Base-by-base conservation (phyloP, 208 protist genomes). In the Wallacemonas sp. region DNA sequence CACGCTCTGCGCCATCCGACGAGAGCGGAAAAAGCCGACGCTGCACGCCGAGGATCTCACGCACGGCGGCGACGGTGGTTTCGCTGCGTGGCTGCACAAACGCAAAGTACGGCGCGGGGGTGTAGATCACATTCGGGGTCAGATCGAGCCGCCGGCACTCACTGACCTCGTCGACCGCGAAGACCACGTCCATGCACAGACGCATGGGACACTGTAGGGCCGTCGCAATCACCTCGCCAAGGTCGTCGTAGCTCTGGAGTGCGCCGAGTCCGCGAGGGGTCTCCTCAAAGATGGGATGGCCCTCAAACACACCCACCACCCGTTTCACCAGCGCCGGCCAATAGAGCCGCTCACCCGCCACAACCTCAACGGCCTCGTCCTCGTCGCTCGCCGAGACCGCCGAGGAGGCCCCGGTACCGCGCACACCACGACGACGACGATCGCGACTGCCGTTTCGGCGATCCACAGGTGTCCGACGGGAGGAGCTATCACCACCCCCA, bases 261-360 rank as follows among this genome's bases (percentile, higher is more conserved):
- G 50, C 33, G 0, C 48, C 45, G 49, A 84, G 48, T 3, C 79
- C 78, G 14, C 38, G 67, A 22, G 67, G 70, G 32, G 74, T 65
- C 42, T 77, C 72, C 42, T 83, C 50, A 31, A 87, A 76, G 2
- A 80, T 29, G n/a, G 54, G 23, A 10, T 26, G n/a, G n/a, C 80
- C 74, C 57, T 74, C 69, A 64, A 87, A 80, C n/a, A 79, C 68
- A 26, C 81, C 81, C 3, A 76, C 49, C 4, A 82, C 69, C 23
- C 73, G 64, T 2, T 62, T 86, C 45, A 93, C 73, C 73, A 75
- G 74, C 16, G 87, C 87, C 10, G 87, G 87, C 87, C 87, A 93
- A 46, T 93, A 93, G 14, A 88, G 67, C 32, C 61, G 57, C 29
- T 72, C 41, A 4, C 72, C 71, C 16, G 29, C 39, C 36, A 41